Base-by-base conservation (phyloP, 2,329 filamentous ascomycete species). In the Ophiosphaerella korrae region DNA sequence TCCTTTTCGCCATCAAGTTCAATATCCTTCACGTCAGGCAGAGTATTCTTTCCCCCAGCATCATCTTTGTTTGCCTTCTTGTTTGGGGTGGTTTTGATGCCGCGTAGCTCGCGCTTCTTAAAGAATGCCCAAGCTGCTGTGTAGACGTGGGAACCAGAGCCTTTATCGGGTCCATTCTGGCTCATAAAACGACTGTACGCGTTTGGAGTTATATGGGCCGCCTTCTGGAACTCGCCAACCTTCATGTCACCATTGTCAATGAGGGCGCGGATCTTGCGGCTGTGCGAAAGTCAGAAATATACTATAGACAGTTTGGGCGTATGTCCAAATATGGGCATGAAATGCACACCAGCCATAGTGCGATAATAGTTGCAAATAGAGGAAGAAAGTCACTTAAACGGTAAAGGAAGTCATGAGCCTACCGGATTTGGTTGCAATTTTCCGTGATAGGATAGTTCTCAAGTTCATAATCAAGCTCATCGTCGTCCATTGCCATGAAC, bases 91-190 rank as follows among this genome's bases (percentile, higher is more conserved):
- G 39, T 65, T 34, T 76, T 74, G 21, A 82, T 64, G 1, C 80
- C 80, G 26, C 75, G 71, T 29, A 80, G 58, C 59, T 84, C 79
- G 31, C 80, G 74, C 59, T 76, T 77, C 63, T 78, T 78, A 73
- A 85, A 85, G 55, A 75, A 77, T 2, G 45, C 48, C 60, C 59
- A 65, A 1, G 71, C 70, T 14, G 52, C 42, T 2, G 13, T 5
- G 50, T 72, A 77, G 0, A 64, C 64, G 7, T 57, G 48, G 42
- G 63, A 73, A 5, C 55, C 53, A 2, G 48, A 5, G 37, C 75
- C 74, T 34, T 70, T 71, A 52, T 72, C 66, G 4, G 70, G 63
- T 5, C 79, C 78, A 21, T 67, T 76, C 62, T 77, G 75, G n/a
- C 73, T 71, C 76, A 84, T 79, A 64, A 84, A 85, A 5, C 53